phyloP scores from a whole-genome alignment of 768 basidiomycete genomes.

The Trametes coccinea region DNA sequence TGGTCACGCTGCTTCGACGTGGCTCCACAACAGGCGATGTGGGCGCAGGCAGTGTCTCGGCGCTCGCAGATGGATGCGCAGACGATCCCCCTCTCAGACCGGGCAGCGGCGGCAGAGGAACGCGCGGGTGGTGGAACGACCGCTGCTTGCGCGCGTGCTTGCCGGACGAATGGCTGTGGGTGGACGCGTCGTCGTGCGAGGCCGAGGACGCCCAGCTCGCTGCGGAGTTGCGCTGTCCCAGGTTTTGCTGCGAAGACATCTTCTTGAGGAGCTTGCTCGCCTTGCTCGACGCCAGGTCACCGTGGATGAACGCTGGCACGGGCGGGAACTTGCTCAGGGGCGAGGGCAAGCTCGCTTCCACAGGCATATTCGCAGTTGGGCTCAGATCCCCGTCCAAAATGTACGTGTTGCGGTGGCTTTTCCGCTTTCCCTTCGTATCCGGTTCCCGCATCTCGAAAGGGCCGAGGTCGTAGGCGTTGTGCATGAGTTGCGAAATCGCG shows the following conservation, averaged over 20 bases:
- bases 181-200: slow-evolving; percentile 23
- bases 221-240: slow-evolving; percentile 35
- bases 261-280: slow-evolving; percentile 24
- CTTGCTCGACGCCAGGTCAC: slow-evolving; percentile 9
- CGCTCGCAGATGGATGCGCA: slow-evolving; percentile 15
- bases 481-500: slow-evolving; percentile 25
- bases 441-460: slow-evolving; percentile 14
- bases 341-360: slow-evolving; percentile 8
- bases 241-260: slow-evolving; percentile 52
- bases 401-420: slow-evolving; percentile 12
- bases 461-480: slow-evolving; percentile 17
- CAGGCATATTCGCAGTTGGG: slow-evolving; percentile 1
- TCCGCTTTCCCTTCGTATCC: slow-evolving; percentile 9
- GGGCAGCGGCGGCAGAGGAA: slow-evolving; percentile 54
- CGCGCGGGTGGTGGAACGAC: slow-evolving; percentile 60
- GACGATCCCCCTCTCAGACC: slow-evolving; percentile 28
- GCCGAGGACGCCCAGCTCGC: slow-evolving; percentile 32
- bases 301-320: slow-evolving; percentile 12
- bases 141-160: slow-evolving; percentile 50
- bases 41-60: slow-evolving; percentile 15
- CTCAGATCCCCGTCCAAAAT: slow-evolving; percentile 18
- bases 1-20: slow-evolving; percentile 21
- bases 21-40: slow-evolving; percentile 20
- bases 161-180: slow-evolving; percentile 3
- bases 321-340: slow-evolving; percentile 21